Conservation (phyloP, 352 stramenopile species). For the Phytophthora macrochlamydospora region DNA sequence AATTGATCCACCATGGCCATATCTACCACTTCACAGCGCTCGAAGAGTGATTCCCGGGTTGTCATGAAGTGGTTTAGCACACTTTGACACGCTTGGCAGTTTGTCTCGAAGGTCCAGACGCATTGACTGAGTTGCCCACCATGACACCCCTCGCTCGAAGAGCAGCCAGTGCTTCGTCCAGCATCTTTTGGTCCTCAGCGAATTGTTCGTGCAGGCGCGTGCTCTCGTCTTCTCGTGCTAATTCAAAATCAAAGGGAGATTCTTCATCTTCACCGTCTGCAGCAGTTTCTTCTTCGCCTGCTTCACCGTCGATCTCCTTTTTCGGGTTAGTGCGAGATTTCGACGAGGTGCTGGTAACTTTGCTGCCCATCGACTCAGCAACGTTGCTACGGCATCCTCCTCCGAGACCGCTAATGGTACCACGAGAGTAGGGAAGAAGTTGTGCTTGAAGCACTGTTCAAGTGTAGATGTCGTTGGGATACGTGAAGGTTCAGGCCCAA, state of each 20-base stretch:
- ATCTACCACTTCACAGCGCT: constrained; percentile 44
- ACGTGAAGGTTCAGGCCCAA: constrained; percentile 28
- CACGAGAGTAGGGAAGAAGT: constrained; percentile 62
- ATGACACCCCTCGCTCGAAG: constrained; percentile 45
- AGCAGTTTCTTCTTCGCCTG: constrained; percentile 10
- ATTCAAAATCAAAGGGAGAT: constrained; percentile 34
- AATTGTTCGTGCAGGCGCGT: constrained; percentile 53
- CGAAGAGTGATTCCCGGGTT: constrained; percentile 51
- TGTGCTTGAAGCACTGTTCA: constrained; percentile 40
- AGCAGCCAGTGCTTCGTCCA: constrained; percentile 37
- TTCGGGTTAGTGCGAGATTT: constrained; percentile 31
- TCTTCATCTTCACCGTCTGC: constrained; percentile 27
- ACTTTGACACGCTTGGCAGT: constrained; percentile 32
- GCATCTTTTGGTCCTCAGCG: constrained; percentile 40
- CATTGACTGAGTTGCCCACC: constrained; percentile 33
- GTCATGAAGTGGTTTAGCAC: constrained; percentile 39
- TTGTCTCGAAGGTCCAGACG: constrained; percentile 38
- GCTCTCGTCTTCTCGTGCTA: constrained; percentile 45
- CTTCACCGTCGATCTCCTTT: constrained; percentile 14
- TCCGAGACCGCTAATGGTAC: constrained; percentile 44
- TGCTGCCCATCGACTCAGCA: constrained; percentile 40
- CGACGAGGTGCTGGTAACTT: constrained; percentile 28
- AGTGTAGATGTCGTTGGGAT: constrained; percentile 50
- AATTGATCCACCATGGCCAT: constrained; percentile 14
- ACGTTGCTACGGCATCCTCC: constrained; percentile 26